A percentile compares a stretch with the other conserved stretches of the same genome.
Evolutionary conservation across 257 asterid genomes (phyloP).

Genomic region (Nicotiana paniculata): DNA sequence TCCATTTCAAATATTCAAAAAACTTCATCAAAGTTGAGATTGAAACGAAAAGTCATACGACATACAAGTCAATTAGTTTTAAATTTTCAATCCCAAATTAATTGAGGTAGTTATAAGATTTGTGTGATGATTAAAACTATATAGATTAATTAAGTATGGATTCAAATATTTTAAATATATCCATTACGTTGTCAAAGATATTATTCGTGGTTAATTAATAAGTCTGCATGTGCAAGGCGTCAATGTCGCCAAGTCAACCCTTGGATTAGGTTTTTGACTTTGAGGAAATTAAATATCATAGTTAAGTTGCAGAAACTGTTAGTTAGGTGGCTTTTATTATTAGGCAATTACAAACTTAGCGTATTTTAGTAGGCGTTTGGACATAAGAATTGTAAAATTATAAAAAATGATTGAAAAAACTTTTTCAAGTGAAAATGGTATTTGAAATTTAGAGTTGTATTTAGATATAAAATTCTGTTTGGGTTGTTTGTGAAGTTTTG

Average conservation of each 20-base stretch:
- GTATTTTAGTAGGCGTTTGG: neutral
- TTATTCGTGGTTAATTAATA: neutral
- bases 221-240: neutral
- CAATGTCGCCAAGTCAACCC: neutral
- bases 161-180: neutral
- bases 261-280: neutral
- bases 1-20: neutral
- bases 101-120: neutral
- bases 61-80: neutral
- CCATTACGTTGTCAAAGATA: neutral
- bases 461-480: too few species aligned
- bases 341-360: neutral
- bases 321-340: neutral
- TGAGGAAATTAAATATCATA: neutral
- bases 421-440: too few species aligned
- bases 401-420: too few species aligned
- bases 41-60: neutral
- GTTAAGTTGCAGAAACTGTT: neutral
- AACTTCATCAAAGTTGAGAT: neutral
- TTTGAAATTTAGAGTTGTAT: too few species aligned
- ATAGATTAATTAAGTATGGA: neutral
- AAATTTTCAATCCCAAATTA: neutral
- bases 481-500: too few species aligned
- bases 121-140: neutral
- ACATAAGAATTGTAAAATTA: too few species aligned